These are phyloP conservation scores for Calonectria pteridis DNA, from an alignment of 2,329 filamentous ascomycete genomes.

Conservation along the genomic window DNA sequence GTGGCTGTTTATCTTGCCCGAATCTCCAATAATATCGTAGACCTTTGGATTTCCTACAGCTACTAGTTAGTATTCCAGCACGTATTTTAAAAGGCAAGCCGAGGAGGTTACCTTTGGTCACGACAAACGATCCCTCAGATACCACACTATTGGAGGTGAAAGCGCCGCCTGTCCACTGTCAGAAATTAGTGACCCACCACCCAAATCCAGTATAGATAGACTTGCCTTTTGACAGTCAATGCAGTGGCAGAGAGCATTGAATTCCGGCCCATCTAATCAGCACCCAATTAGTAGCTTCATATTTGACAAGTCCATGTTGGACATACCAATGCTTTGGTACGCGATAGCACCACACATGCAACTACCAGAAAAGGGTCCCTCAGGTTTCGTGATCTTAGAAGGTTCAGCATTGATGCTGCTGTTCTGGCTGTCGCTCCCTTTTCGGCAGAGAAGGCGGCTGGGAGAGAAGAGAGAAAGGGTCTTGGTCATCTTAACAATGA, in stretches of 20 bases:
- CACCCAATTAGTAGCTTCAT: not conserved
- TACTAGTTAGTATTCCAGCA: not conserved
- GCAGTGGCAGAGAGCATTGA: conserved; percentile 65
- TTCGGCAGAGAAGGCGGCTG: not conserved
- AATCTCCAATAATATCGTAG: conserved; percentile 61
- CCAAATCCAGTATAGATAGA: not conserved
- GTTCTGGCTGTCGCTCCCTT: not conserved
- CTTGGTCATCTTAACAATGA: not conserved
- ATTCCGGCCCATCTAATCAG: conserved; percentile 53
- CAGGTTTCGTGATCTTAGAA: not conserved
- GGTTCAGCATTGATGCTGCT: not conserved
- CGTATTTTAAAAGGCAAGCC: too few species aligned
- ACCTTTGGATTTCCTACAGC: conserved; percentile 57
- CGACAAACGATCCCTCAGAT: conserved; percentile 57
- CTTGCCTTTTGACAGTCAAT: conserved; percentile 65
- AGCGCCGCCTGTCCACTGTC: conserved; percentile 64
- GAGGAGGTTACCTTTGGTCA: conserved; percentile 60
- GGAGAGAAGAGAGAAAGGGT: not conserved
- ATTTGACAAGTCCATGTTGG: not conserved
- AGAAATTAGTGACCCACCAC: not conserved
- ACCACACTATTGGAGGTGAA: conserved; percentile 68
- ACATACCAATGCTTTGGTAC: conserved; percentile 50
- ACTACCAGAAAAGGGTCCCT: conserved; percentile 44
- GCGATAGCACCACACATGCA: conserved; percentile 53
- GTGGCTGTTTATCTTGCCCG: conserved; percentile 67